Conservation (phyloP, 805 yeast genomes). For the Metschnikowia dekortorum region DNA sequence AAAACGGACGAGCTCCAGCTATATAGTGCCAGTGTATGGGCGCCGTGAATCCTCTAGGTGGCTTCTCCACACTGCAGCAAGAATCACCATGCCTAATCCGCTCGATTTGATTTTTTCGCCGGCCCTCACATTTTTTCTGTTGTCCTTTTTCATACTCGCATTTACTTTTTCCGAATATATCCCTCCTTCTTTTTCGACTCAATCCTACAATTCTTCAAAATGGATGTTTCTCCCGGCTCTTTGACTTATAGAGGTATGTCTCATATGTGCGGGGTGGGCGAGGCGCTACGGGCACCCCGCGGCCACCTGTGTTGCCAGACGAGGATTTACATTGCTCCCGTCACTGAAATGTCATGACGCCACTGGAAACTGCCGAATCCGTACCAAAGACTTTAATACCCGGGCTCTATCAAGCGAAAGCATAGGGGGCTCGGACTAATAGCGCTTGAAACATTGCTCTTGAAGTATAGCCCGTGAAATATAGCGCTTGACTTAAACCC, state of each 20-base stretch:
- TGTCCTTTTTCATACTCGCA: slow-evolving; percentile 4
- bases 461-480: too few relatives aligned
- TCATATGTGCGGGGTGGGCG: too few relatives aligned
- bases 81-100: neutral
- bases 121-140: slow-evolving; percentile 3
- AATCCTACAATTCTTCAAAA: slow-evolving; percentile 22
- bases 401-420: neutral
- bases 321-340: neutral
- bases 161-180: neutral
- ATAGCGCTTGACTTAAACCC: too few relatives aligned
- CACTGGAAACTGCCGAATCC: neutral
- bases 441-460: too few relatives aligned
- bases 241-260: slow-evolving; percentile 78
- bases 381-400: too few relatives aligned
- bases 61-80: neutral
- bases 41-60: neutral
- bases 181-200: slow-evolving; percentile 6
- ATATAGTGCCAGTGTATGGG: neutral
- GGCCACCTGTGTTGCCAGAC: neutral
- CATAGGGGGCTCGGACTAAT: neutral
- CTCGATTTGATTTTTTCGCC: neutral
- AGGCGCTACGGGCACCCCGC: neutral
- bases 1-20: too few relatives aligned
- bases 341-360: neutral
- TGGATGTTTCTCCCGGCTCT: slow-evolving; percentile 69